Base-by-base conservation (phyloP, 1,139 yeast species). In the Wickerhamomyces sp. region DNA sequence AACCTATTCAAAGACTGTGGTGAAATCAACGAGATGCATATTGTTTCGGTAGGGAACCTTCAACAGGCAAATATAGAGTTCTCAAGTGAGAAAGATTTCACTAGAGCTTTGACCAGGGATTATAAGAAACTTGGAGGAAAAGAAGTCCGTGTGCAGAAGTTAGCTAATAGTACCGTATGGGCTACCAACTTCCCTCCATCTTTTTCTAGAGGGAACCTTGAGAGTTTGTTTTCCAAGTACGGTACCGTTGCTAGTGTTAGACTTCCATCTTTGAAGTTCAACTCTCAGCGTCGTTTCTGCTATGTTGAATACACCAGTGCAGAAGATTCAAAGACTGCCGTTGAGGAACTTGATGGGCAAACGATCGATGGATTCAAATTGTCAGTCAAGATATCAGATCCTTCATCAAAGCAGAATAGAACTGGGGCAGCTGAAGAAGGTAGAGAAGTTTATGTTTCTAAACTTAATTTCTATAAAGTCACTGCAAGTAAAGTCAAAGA, bases 111-210 rank as follows among this genome's bases (percentile, higher is more conserved):
- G 41, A 81, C 91, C 0, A 79, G 75, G 51, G 75, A 79, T 36
- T 68, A 66, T 48, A 84, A 83, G 56, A 55, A 45, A 27, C 48
- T 85, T 0, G 69, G 69, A 0, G 75, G 69, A 0, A 52, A 57
- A 3, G 71, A 68, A 37, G 65, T 87, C 0, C 45, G 59, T 4
- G 86, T 89, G 0, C 63, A 59, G 7, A 64, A 76, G 35, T 67
- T 78, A 1, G 53, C 61, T 18, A 67, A 73, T 7, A 68, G 77
- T 11, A 81, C 85, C 0, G 55, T 85, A 0, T 85, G 84, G 78
- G 81, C 80, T 2, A 78, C 94, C 0, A 88, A 88, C 56, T 88
- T 76, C 55, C 90, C 95, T 0, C 84, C 90, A 0, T 60, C 68
- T 1, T 75, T 64, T 55, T 69, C 72, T 0, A 71, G 70, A 37